These are phyloP conservation scores for Nakazawaea ambrosiae DNA, from an alignment of 805 yeast genomes.

Conservation along the genomic window DNA sequence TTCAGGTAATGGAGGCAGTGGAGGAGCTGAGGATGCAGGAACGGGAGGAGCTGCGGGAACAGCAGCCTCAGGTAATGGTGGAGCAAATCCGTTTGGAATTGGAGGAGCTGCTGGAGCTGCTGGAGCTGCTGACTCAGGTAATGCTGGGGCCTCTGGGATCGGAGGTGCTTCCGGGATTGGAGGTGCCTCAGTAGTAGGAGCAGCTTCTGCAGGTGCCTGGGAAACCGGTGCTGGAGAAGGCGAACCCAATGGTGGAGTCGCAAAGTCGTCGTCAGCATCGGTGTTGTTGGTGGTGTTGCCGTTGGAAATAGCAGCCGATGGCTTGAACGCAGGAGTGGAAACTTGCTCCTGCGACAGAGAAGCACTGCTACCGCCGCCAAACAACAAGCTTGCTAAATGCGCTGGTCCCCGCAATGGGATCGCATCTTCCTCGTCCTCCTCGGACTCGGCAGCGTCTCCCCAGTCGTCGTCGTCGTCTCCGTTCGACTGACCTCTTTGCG, in stretches of 20 bases:
- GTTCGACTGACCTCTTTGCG: slow-evolving; percentile 51
- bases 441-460: slow-evolving; percentile 24
- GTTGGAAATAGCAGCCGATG: slow-evolving; percentile 22
- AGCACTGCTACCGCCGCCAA: slow-evolving; percentile 29
- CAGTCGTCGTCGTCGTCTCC: slow-evolving; percentile 37
- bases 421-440: slow-evolving; percentile 38
- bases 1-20: slow-evolving; percentile 17
- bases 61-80: slow-evolving; percentile 11
- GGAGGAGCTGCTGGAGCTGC: slow-evolving; percentile 16
- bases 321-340: slow-evolving; percentile 2
- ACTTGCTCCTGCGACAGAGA: background rate
- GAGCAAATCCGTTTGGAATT: slow-evolving; percentile 13
- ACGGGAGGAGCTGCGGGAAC: slow-evolving; percentile 14
- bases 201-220: slow-evolving; percentile 14
- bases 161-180: slow-evolving; percentile 13
- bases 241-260: slow-evolving; percentile 22
- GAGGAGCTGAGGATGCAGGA: slow-evolving; percentile 13
- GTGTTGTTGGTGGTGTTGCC: slow-evolving; percentile 13
- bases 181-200: slow-evolving; percentile 8
- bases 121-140: slow-evolving; percentile 11
- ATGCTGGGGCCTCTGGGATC: slow-evolving; percentile 17
- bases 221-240: slow-evolving; percentile 17
- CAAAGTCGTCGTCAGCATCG: slow-evolving; percentile 26
- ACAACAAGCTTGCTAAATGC: slow-evolving; percentile 45
- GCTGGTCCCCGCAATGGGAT: slow-evolving; percentile 44